Evolutionary conservation across 176 grass and related monocot genomes (phyloP).

Genomic region (Musa troglodytarum): DNA sequence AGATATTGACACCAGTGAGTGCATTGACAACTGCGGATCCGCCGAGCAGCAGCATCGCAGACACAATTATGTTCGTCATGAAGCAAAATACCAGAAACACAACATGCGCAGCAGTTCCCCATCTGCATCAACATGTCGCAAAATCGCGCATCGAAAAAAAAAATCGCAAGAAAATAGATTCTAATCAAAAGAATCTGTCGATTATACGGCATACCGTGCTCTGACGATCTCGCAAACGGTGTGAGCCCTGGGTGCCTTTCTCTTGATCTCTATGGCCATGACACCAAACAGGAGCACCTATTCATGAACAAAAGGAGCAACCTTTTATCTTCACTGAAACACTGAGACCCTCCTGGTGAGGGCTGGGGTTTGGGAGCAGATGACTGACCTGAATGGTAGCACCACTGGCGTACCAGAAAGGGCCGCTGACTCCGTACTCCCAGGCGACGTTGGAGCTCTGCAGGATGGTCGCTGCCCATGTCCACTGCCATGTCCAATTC

Average conservation of each 20-base stretch:
- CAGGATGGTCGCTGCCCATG: conserved; percentile 71
- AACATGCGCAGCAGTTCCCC: conserved; percentile 41
- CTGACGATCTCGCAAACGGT: conserved; percentile 70
- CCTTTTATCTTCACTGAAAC: not conserved
- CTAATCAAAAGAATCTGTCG: not conserved
- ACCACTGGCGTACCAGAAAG: conserved; percentile 72
- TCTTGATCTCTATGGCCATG: conserved; percentile 81
- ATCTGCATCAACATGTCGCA: conserved; percentile 21
- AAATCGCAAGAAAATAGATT: not conserved
- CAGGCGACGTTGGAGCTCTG: conserved; percentile 79
- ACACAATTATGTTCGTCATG: conserved; percentile 62
- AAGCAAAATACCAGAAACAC: conserved; percentile 71
- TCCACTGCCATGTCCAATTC: conserved; percentile 30
- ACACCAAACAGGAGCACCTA: conserved; percentile 65
- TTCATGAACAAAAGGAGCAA: not conserved
- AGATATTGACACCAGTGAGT: conserved; percentile 60
- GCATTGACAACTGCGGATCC: conserved; percentile 69
- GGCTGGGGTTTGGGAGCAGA: not conserved
- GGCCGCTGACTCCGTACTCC: conserved; percentile 70
- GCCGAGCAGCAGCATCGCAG: conserved; percentile 66
- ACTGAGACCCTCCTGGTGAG: not conserved
- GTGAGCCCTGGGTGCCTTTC: conserved; percentile 63
- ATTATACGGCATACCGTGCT: conserved; percentile 20
- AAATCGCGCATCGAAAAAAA: not conserved
- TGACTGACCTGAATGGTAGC: conserved; percentile 50